Percentiles rank a stretch among this genome's conserved stretches.
These are phyloP conservation scores for Erucastrum elatum DNA, from an alignment of 345 rosid genomes.

Conservation along the genomic window DNA sequence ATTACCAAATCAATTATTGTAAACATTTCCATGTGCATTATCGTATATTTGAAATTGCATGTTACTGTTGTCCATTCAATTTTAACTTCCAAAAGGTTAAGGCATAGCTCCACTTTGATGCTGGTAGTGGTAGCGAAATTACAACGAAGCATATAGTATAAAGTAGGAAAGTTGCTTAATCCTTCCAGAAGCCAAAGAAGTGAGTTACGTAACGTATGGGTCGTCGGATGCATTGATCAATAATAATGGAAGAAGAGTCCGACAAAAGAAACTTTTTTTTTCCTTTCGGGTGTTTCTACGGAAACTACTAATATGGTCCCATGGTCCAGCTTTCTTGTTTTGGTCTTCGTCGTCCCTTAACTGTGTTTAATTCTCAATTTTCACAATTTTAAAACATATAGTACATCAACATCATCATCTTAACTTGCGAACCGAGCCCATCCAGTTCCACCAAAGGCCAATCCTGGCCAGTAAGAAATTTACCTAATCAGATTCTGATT, in stretches of 20 bases:
- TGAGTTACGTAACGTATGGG: slow-evolving; percentile 11
- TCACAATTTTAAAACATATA: neutral
- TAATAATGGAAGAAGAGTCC: slow-evolving; percentile 4
- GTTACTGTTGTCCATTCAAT: neutral
- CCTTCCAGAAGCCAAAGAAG: neutral
- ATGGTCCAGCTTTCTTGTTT: neutral
- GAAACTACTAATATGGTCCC: neutral
- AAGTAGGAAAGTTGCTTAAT: neutral
- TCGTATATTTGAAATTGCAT: neutral
- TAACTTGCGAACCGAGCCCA: neutral
- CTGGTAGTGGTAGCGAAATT: neutral
- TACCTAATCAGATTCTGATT: neutral
- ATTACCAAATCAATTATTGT: no score
- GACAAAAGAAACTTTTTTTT: neutral
- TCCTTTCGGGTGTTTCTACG: neutral
- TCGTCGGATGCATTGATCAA: neutral
- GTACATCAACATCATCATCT: neutral
- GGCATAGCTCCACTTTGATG: neutral
- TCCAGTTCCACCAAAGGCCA: neutral
- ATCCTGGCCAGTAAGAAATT: neutral
- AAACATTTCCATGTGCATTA: neutral
- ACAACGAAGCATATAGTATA: neutral
- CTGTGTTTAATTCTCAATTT: neutral
- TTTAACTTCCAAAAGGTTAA: neutral
- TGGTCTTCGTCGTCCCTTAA: neutral